Conservation (phyloP, 768 basidiomycete species). For the Sarcomyxa edulis region DNA sequence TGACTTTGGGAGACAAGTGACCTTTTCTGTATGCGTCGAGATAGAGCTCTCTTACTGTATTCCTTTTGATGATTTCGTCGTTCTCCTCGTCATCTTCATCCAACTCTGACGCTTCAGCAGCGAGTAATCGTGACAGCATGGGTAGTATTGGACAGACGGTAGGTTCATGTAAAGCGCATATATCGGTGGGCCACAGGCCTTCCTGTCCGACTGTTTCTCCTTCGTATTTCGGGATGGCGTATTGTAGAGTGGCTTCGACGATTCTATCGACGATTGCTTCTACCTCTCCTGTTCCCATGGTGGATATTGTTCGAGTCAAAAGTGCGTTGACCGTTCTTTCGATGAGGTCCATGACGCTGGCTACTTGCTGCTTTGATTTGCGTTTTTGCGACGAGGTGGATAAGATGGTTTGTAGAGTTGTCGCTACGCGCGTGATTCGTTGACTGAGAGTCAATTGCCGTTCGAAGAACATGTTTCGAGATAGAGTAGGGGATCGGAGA, state of each 20-base stretch:
- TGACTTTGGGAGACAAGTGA: conserved; percentile 45
- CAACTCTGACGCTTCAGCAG: conserved; percentile 18
- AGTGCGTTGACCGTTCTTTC: conserved; percentile 60
- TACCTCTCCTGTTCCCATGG: conserved; percentile 57
- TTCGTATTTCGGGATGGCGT: conserved; percentile 62
- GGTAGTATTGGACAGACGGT: conserved; percentile 52
- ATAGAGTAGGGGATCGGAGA: conserved; percentile 39
- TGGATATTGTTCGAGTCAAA: conserved; percentile 39
- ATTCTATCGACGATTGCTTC: conserved; percentile 62
- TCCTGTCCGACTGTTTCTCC: conserved; percentile 30
- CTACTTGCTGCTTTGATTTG: conserved; percentile 50
- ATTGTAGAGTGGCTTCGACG: conserved; percentile 71
- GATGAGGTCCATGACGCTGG: conserved; percentile 75
- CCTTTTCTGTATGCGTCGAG: conserved; percentile 61
- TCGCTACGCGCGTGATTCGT: conserved; percentile 63
- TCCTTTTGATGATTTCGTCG: conserved; percentile 17
- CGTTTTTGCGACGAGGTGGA: conserved; percentile 39
- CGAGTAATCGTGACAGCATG: conserved; percentile 43
- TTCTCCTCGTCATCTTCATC: conserved; percentile 20
- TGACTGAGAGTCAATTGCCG: conserved; percentile 48
- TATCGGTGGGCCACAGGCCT: conserved; percentile 47
- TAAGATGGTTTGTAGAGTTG: conserved; percentile 49
- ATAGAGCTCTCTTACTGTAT: conserved; percentile 45
- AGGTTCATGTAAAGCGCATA: conserved; percentile 59
- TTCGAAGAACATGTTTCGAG: conserved; percentile 64